Evolutionary conservation across 2,329 filamentous ascomycete genomes (phyloP), one percentile per base, ranked within the genome.

Genomic region (Hypoxylon sp.): DNA sequence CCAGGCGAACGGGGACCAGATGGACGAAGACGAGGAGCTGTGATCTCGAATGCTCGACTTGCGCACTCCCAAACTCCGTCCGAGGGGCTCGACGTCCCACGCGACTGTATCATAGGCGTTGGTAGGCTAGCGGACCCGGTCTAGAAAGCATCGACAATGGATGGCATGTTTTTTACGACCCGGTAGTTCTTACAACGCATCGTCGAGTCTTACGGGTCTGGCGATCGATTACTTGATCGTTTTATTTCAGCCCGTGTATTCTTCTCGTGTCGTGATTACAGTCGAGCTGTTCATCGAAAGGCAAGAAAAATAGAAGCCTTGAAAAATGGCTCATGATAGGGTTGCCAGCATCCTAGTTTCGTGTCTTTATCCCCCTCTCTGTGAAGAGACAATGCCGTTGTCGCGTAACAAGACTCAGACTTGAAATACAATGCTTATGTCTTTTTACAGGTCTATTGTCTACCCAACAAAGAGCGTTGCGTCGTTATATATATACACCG

Each of bases 11-110:
- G 84, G 79, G 13, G 83, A 88, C 45, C 73, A 80, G 55, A 91
- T 92, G 88, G 89, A 91, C 41, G 89, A 92, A 68, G 87, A 90
- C 65, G 79, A 81, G 43, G 64, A 71, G 57, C 47, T 69, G 38
- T 69, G 62, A 62, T 64, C 55, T 68, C 75, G 71, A 75, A 67
- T 54, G 53, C 37, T 18, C 41, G 47, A 31, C 33, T 31, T 23
- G 51, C 37, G 46, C 46, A 20, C n/a, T 21, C 38, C 13, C n/a
- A 20, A 66, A 61, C 67, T 47, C 46, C 60, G 65, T 64, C 51
- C 50, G 59, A 58, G 54, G 58, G 50, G 38, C 48, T n/a, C n/a
- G n/a, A n/a, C 56, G 23, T 47, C 55, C 59, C 56, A 60, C 60
- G 52, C 56, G 58, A 65, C 56, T 72, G 70, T 73, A 72, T 68